These are phyloP conservation scores for Trapa bicornis DNA, from an alignment of 345 rosid genomes.

Conservation along the genomic window DNA sequence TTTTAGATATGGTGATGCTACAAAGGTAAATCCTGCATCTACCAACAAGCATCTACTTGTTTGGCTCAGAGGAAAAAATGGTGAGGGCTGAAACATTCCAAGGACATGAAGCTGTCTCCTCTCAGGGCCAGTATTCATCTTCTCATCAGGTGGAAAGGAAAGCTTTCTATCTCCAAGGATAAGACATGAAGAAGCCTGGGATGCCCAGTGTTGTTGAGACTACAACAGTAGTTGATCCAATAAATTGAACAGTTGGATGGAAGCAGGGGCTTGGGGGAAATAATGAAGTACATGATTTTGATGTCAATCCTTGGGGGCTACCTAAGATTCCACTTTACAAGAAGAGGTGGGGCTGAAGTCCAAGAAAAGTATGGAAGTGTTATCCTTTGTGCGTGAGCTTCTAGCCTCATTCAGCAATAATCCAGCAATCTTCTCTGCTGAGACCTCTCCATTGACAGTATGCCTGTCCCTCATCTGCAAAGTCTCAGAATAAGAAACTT, in stretches of 20 bases:
- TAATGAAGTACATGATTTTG: not conserved
- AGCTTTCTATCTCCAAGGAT: too few relatives aligned
- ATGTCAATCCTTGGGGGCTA: not conserved
- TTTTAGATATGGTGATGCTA: not conserved
- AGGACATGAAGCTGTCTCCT: not conserved
- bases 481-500: not conserved
- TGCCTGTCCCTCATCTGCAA: constrained; percentile 46
- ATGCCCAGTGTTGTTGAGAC: not conserved
- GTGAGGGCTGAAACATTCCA: not conserved
- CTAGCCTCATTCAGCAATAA: constrained; percentile 71
- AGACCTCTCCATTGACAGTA: constrained; percentile 22
- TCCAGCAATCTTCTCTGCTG: constrained; percentile 65
- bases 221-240: not conserved
- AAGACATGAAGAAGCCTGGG: not conserved
- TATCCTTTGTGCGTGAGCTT: constrained; percentile 80
- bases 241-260: not conserved
- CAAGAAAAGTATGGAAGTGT: constrained; percentile 77
- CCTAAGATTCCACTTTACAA: constrained; percentile 36
- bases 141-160: too few relatives aligned
- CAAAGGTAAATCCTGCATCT: not conserved
- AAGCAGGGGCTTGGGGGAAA: not conserved
- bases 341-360: constrained; percentile 40
- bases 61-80: not conserved
- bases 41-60: not conserved
- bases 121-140: not conserved